phyloP scores from a whole-genome alignment of 495 filamentous ascomycete genomes.

The Tuber umbilicatum region DNA sequence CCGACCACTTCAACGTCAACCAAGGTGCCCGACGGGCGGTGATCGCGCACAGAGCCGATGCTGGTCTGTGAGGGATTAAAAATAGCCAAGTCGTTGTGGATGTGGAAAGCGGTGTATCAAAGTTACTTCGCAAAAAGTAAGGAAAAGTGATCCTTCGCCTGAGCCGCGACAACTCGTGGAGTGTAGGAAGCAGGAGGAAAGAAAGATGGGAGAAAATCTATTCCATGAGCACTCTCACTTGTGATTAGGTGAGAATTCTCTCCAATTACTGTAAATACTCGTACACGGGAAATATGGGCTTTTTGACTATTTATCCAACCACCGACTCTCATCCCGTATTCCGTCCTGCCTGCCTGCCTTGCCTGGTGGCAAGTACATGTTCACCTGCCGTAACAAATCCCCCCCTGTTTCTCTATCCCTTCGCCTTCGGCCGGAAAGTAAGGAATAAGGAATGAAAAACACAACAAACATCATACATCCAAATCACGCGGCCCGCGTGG shows the following conservation, averaged over 20 bases:
- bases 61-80: constrained; percentile 1
- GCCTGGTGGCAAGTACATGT: not conserved
- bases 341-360: not conserved
- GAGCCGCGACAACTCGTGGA: not conserved
- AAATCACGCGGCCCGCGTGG: not conserved
- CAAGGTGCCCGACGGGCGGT: not conserved
- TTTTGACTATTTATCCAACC: not conserved
- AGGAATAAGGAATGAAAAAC: not conserved
- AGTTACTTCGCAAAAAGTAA: not conserved
- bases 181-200: not conserved
- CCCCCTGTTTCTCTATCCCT: constrained; percentile 1
- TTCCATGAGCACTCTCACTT: not conserved
- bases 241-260: not conserved
- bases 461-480: not conserved
- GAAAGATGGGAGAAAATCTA: not conserved
- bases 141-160: not conserved
- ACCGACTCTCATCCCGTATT: not conserved
- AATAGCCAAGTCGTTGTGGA: not conserved
- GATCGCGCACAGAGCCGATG: not conserved
- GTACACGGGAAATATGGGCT: not conserved
- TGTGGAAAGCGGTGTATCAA: not conserved
- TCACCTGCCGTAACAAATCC: not conserved
- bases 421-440: not conserved
- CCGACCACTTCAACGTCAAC: not conserved
- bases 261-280: not conserved